These are phyloP conservation scores for Paxillus ammoniavirescens DNA, from an alignment of 768 basidiomycete genomes.

Conservation along the genomic window DNA sequence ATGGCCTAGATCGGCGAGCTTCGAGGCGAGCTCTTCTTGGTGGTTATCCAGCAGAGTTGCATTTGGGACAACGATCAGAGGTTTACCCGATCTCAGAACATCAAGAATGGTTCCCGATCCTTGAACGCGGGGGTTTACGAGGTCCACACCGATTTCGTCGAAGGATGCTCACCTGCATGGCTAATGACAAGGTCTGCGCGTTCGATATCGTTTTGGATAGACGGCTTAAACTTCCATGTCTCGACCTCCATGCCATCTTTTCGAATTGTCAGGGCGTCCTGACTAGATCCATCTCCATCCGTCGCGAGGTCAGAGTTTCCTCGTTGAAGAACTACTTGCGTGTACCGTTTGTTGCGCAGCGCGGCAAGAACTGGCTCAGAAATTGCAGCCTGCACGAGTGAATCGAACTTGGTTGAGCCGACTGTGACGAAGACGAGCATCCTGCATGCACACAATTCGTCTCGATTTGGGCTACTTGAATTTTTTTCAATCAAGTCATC, in stretches of 20 bases:
- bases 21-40: constrained; percentile 82
- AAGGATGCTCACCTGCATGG: constrained; percentile 74
- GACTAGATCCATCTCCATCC: constrained; percentile 17
- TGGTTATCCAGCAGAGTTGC: constrained; percentile 88
- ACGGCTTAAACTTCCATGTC: constrained; percentile 72
- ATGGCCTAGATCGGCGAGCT: constrained; percentile 57
- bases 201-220: constrained; percentile 62
- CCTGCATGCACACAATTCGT: too few species aligned
- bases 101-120: constrained; percentile 96
- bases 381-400: constrained; percentile 61
- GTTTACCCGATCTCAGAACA: constrained; percentile 69
- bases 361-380: constrained; percentile 55
- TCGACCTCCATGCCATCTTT: constrained; percentile 53
- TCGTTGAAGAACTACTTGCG: constrained; percentile 68
- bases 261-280: constrained; percentile 11
- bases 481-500: neutral
- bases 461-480: neutral
- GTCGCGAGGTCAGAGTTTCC: constrained; percentile 58
- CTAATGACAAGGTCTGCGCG: constrained; percentile 81
- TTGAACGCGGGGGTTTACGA: constrained; percentile 27
- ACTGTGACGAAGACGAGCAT: constrained; percentile 74
- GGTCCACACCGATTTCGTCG: neutral
- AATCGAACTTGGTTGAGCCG: constrained; percentile 86
- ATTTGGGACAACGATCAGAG: constrained; percentile 88
- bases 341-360: constrained; percentile 56